Conservation (phyloP, 2,329 filamentous ascomycete genomes). For the Apiospora sp. region DNA sequence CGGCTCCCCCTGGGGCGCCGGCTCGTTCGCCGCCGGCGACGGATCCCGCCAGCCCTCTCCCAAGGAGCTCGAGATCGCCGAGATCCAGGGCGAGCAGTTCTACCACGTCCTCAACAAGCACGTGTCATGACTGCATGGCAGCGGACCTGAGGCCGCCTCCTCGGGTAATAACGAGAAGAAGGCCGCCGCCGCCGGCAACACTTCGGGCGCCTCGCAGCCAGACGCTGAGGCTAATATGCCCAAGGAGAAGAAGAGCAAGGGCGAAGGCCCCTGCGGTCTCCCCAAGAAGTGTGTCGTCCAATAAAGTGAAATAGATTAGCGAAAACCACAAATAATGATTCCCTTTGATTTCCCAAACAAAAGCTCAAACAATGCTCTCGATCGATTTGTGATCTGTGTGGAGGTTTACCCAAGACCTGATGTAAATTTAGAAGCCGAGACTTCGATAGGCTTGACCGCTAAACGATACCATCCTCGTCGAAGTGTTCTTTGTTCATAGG, state of each 20-base stretch:
- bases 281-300: conserved; percentile 75
- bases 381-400: neutral
- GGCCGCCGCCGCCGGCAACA: conserved; percentile 35
- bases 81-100: conserved; percentile 85
- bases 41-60: conserved; percentile 82
- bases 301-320: conserved; percentile 19
- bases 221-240: neutral
- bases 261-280: conserved; percentile 78
- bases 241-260: conserved; percentile 53
- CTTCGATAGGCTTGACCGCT: too few relatives aligned
- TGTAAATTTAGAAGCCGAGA: neutral
- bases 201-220: neutral
- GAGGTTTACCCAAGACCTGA: neutral
- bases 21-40: conserved; percentile 82
- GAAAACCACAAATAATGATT: conserved; percentile 23
- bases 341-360: conserved; percentile 21
- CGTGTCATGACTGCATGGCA: conserved; percentile 78
- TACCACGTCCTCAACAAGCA: conserved; percentile 77
- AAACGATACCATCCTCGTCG: too few relatives aligned
- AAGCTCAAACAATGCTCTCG: neutral
- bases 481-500: too few relatives aligned
- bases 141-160: conserved; percentile 38
- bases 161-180: conserved; percentile 27
- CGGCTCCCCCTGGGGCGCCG: conserved; percentile 91
- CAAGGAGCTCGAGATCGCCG: conserved; percentile 81